Evolutionary conservation across 1,139 yeast species (phyloP).

Genomic region (Yamadazyma diddensiae): DNA sequence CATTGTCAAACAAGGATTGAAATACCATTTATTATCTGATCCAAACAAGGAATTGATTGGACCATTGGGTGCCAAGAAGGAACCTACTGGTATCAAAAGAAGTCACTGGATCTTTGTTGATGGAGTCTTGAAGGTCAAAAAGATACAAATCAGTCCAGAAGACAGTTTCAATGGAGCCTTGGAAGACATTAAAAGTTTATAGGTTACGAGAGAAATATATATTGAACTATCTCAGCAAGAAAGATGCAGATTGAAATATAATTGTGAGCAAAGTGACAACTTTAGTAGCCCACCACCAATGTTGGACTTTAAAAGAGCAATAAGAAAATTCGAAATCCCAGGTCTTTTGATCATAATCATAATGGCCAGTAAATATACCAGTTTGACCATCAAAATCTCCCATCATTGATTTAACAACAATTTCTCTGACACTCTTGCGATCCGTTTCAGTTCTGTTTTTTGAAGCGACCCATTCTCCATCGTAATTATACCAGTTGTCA

Average conservation of each 20-base stretch:
- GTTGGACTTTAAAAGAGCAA: slow-evolving; percentile 87
- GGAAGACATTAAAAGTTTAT: slow-evolving; percentile 40
- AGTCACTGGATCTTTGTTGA: slow-evolving; percentile 88
- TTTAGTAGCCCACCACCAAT: slow-evolving; percentile 92
- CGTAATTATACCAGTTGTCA: slow-evolving; percentile 55
- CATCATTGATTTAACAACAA: slow-evolving; percentile 92
- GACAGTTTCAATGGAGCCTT: slow-evolving; percentile 65
- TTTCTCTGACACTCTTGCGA: slow-evolving; percentile 56
- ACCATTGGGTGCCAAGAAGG: slow-evolving; percentile 77
- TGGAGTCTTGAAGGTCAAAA: slow-evolving; percentile 65
- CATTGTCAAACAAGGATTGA: slow-evolving; percentile 66
- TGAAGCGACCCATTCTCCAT: slow-evolving; percentile 58
- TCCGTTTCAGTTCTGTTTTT: slow-evolving; percentile 25
- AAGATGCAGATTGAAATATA: slow-evolving; percentile 32
- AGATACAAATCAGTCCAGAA: slow-evolving; percentile 76
- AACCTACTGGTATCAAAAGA: slow-evolving; percentile 73
- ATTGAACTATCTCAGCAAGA: slow-evolving; percentile 6
- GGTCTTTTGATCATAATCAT: slow-evolving; percentile 23
- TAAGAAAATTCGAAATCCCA: slow-evolving; percentile 72
- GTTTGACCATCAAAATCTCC: slow-evolving; percentile 92
- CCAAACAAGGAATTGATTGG: slow-evolving; percentile 68
- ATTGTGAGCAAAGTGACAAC: slow-evolving; percentile 48
- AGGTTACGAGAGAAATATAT: slow-evolving; percentile 7
- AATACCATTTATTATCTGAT: slow-evolving; percentile 75
- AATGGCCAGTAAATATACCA: slow-evolving; percentile 77